Base-by-base conservation (phyloP, 2,329 filamentous ascomycete genomes). In the Penicillium sclerotigenum region DNA sequence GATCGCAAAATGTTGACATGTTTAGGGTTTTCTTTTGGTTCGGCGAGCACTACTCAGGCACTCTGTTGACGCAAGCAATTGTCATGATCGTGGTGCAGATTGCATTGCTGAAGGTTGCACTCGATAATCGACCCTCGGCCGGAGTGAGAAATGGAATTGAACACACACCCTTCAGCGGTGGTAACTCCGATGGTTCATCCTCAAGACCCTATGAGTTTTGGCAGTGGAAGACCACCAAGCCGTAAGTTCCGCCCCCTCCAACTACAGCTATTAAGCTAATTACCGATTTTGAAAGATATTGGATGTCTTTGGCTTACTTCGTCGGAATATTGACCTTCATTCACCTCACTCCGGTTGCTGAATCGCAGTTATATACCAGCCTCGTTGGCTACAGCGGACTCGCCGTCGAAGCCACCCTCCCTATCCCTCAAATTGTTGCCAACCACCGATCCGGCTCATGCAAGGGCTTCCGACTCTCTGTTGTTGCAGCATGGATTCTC, bases 1-100 rank as follows among this genome's bases (percentile, higher is more conserved):
- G 18, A 31, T 41, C 1, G 37, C 31, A 26, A 37, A 13, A 34
- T 43, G 47, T 48, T 61, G 34, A 63, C 52, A 50, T 28, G 14
- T 18, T 13, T 60, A 85, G 82, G 70, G 73, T 87, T 50, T 87
- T 83, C 73, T 87, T 85, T 76, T 87, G 84, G 84, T 81, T 86
- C 66, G 83, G 83, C 60, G 81, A 81, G 13, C 81, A 80, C 69
- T 87, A 83, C 67, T 82, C 83, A 63, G 72, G 75, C 48, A 78
- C 83, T 18, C 77, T 87, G 38, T 78, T 87, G 58, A 67, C 83
- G 46, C 84, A 87, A 71, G 83, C 84, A 38, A 69, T 80, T 49
- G 76, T 86, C 60, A 87, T 85, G 81, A 79, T 86, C 56, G 67
- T 72, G 43, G 79, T 86, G 9, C 84, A 87, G 70, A 57, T 81